Conservation (phyloP, 352 stramenopile genomes). For the Phytophthora boehmeriae region DNA sequence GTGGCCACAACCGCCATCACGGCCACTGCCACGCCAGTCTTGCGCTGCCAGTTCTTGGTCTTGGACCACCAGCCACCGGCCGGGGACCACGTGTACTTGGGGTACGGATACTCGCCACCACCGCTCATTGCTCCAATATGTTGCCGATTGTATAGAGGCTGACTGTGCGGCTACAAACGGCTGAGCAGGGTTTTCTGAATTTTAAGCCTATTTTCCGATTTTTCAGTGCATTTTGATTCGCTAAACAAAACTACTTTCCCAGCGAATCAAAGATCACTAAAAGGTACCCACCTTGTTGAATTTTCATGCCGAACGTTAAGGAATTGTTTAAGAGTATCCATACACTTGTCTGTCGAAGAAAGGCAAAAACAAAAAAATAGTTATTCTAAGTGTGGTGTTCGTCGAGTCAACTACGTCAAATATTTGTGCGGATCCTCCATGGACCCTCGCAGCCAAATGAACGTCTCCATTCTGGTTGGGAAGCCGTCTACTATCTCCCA, state of each 20-base stretch:
- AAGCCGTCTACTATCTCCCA: conserved; percentile 19
- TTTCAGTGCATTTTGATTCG: neutral
- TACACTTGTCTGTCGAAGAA: too few relatives aligned
- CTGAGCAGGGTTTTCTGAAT: neutral
- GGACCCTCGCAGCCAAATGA: conserved; percentile 26
- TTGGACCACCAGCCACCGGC: conserved; percentile 87
- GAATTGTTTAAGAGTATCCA: neutral
- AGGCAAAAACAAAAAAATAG: neutral
- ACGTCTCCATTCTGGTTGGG: conserved; percentile 22
- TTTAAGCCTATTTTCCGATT: neutral
- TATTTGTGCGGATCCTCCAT: conserved; percentile 13
- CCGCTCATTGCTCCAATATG: conserved; percentile 61
- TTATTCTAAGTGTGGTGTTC: conserved; percentile 2
- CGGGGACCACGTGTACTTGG: conserved; percentile 88
- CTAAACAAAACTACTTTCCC: too few relatives aligned
- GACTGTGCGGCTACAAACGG: conserved; percentile 27
- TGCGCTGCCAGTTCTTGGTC: conserved; percentile 85
- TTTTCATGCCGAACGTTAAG: neutral
- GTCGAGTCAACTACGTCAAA: conserved; percentile 1
- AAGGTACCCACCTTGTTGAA: neutral
- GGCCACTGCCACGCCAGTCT: conserved; percentile 66
- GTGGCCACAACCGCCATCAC: conserved; percentile 51
- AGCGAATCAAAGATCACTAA: too few relatives aligned
- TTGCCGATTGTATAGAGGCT: conserved; percentile 13
- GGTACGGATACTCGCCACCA: conserved; percentile 85